Conservation (phyloP, 495 filamentous ascomycete genomes). For the Annulohypoxylon moriforme region DNA sequence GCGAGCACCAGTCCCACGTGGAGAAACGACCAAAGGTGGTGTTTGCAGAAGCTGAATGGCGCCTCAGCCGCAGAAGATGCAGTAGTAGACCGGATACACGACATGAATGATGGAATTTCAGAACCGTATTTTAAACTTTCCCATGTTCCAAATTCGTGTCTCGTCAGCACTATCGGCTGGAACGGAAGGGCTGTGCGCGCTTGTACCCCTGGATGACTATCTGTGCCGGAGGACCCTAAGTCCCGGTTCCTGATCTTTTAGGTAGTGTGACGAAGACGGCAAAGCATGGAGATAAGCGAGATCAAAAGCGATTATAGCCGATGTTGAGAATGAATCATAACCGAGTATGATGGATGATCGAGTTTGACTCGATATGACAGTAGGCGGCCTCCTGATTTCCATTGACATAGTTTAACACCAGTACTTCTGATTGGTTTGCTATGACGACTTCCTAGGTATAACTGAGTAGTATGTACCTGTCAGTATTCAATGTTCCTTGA, state of each 20-base stretch:
- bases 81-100: constrained; percentile 19
- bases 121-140: constrained; percentile 38
- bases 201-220: constrained; percentile 18
- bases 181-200: constrained; percentile 30
- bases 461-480: not conserved
- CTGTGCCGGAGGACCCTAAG: constrained; percentile 18
- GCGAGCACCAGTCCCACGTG: constrained; percentile 38
- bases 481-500: not conserved
- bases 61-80: constrained; percentile 34
- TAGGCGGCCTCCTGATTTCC: constrained; percentile 26
- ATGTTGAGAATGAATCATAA: constrained; percentile 14
- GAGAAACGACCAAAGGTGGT: constrained; percentile 4
- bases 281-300: not conserved
- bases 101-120: constrained; percentile 33
- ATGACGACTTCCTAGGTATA: not conserved
- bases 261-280: not conserved
- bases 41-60: constrained; percentile 26
- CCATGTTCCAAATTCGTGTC: constrained; percentile 28
- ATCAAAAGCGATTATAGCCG: constrained; percentile 31
- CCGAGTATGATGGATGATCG: constrained; percentile 16
- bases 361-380: constrained; percentile 2
- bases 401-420: not conserved
- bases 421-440: not conserved
- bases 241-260: constrained; percentile 13
- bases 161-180: constrained; percentile 33